Percentiles rank a stretch among this genome's conserved stretches.
These are phyloP conservation scores for Lanmaoa pseudosensibilis DNA, from an alignment of 768 basidiomycete species.

Conservation along the genomic window DNA sequence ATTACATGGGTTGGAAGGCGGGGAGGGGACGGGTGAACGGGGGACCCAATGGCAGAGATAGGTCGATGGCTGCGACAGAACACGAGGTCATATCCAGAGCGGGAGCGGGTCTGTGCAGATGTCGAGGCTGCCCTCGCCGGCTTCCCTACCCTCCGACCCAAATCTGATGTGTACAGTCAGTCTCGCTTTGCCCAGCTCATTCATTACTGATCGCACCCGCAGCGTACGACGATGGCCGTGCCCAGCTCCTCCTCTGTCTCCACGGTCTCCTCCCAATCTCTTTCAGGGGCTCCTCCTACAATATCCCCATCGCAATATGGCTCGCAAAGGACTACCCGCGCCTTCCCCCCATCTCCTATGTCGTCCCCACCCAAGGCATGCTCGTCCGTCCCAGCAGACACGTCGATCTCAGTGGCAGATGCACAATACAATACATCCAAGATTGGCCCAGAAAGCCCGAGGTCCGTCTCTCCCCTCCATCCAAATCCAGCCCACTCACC, in stretches of 20 bases:
- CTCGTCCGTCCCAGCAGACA: conserved; percentile 73
- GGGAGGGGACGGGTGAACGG: no score
- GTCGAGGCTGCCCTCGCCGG: conserved; percentile 57
- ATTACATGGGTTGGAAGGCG: neutral
- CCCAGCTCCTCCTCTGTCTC: conserved; percentile 85
- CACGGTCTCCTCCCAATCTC: conserved; percentile 90
- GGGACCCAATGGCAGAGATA: conserved; percentile 14
- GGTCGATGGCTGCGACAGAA: conserved; percentile 67
- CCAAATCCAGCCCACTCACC: conserved; percentile 1
- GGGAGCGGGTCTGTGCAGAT: conserved; percentile 61
- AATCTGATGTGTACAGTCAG: conserved; percentile 78
- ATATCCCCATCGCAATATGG: conserved; percentile 93
- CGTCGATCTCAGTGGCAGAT: conserved; percentile 81
- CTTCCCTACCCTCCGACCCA: conserved; percentile 63
- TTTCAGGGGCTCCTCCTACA: conserved; percentile 75
- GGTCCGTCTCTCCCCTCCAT: conserved; percentile 15
- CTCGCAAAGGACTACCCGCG: conserved; percentile 81
- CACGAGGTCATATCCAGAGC: conserved; percentile 52
- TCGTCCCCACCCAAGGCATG: conserved; percentile 90
- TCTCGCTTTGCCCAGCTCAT: conserved; percentile 11
- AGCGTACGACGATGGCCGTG: conserved; percentile 95
- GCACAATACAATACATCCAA: conserved; percentile 63
- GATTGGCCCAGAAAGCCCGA: conserved; percentile 84
- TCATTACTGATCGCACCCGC: conserved; percentile 10
- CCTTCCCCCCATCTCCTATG: conserved; percentile 81